A percentile compares a stretch with the other conserved stretches of the same genome.
Conservation (phyloP, 352 stramenopile genomes). For the Phytophthora chlamydospora region DNA sequence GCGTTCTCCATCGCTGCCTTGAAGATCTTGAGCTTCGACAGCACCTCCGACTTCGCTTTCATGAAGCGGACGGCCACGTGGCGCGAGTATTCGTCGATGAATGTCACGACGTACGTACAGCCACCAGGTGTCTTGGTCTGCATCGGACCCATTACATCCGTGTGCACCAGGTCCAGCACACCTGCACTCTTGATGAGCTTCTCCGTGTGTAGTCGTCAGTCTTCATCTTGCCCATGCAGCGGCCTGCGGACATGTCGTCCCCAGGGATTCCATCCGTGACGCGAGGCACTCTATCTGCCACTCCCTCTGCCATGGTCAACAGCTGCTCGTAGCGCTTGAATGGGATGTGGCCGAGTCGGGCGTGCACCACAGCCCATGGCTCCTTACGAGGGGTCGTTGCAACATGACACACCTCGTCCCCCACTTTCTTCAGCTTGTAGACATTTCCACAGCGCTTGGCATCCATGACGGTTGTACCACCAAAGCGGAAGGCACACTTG, state of each 20-base stretch:
- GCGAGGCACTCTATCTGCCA: no score
- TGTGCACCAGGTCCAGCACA: neutral
- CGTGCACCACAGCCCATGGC: slow-evolving; percentile 1
- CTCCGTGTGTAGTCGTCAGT: no score
- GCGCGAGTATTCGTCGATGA: neutral
- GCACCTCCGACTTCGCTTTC: no score
- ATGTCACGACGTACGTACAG: neutral
- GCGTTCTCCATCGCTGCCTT: slow-evolving; percentile 4
- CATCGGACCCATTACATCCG: slow-evolving; percentile 27
- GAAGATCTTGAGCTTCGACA: neutral
- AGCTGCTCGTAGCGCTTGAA: slow-evolving; percentile 13
- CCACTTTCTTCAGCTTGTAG: no score
- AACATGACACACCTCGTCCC: neutral
- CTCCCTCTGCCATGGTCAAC: slow-evolving; percentile 6
- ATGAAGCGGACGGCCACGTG: no score
- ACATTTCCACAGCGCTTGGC: no score
- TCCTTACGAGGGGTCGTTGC: slow-evolving; percentile 2
- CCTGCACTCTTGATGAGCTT: no score
- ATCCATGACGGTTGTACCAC: no score
- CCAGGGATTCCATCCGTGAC: no score
- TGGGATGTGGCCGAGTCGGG: slow-evolving; percentile 15
- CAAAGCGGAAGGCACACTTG: neutral
- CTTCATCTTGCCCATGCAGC: no score
- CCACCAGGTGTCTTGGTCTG: slow-evolving; percentile 13
- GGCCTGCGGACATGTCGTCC: no score